A percentile compares a stretch with the other conserved stretches of the same genome.
phyloP scores from a whole-genome alignment of 2,329 filamentous ascomycete species.

The Colletotrichum nymphaeae region DNA sequence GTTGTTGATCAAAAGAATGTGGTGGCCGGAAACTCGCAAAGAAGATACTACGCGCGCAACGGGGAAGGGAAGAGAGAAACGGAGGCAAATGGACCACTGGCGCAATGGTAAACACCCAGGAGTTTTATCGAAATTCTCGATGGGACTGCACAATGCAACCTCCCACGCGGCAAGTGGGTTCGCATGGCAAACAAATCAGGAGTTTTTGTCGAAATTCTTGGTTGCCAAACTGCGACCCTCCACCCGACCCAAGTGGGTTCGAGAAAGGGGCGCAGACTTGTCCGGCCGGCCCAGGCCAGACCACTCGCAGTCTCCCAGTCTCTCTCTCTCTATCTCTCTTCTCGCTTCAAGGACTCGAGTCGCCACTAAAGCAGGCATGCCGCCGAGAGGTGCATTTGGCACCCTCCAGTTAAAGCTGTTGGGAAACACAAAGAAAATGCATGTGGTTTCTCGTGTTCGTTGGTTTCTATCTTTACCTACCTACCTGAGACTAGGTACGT shows the following conservation, averaged over 20 bases:
- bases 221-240: not conserved
- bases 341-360: not conserved
- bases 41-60: slow-evolving; percentile 4
- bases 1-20: slow-evolving; percentile 20
- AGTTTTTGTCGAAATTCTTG: not conserved
- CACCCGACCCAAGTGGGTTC: not conserved
- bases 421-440: not conserved
- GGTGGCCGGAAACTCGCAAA: not conserved
- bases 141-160: not conserved
- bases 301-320: not conserved
- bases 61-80: not conserved
- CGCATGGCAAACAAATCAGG: not conserved
- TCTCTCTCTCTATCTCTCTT: not conserved
- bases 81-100: not conserved
- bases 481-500: not conserved
- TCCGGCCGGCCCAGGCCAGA: not conserved
- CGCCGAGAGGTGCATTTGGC: not conserved
- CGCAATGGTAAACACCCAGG: slow-evolving; percentile 7
- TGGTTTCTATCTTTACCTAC: not conserved
- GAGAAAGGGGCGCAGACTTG: not conserved
- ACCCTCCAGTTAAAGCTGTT: not conserved
- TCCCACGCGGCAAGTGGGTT: not conserved
- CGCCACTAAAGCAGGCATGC: not conserved
- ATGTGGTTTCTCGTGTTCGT: not conserved
- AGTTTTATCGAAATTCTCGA: slow-evolving; percentile 22